A percentile compares a stretch with the other conserved stretches of the same genome.
These are phyloP conservation scores for Davidsoniella virescens DNA, from an alignment of 2,329 filamentous ascomycete species.

Conservation along the genomic window DNA sequence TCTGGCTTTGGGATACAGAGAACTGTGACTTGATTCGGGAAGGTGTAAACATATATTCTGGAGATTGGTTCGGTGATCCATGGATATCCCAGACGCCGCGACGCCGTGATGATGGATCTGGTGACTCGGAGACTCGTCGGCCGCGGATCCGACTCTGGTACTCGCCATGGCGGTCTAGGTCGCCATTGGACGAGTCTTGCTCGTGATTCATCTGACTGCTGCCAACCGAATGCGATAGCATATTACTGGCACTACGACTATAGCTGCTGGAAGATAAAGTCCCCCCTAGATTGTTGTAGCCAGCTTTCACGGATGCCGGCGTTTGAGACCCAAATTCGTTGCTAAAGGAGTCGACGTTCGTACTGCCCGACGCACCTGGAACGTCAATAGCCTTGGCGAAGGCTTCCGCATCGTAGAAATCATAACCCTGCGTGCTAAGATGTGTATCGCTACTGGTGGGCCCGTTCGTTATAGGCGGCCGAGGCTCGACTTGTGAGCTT, in stretches of 20 bases:
- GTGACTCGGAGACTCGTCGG: constrained; percentile 9
- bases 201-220: background rate
- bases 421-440: constrained; percentile 42
- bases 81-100: constrained; percentile 4
- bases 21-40: background rate
- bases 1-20: constrained; percentile 1
- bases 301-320: background rate
- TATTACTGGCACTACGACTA: background rate
- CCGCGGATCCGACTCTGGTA: constrained; percentile 32
- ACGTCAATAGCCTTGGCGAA: constrained; percentile 37
- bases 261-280: constrained; percentile 3
- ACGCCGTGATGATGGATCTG: background rate
- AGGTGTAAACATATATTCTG: background rate
- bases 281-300: background rate
- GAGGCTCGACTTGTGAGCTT: no score
- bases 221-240: background rate
- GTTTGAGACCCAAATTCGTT: constrained; percentile 4
- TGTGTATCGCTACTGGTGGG: constrained; percentile 28
- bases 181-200: background rate
- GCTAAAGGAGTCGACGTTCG: background rate
- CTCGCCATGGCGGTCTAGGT: constrained; percentile 20
- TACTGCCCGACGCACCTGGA: constrained; percentile 17
- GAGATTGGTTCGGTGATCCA: background rate
- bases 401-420: constrained; percentile 48
- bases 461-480: constrained; percentile 27